Evolutionary conservation across 495 filamentous ascomycete genomes (phyloP).

Genomic region (Aspergillus hancockii): DNA sequence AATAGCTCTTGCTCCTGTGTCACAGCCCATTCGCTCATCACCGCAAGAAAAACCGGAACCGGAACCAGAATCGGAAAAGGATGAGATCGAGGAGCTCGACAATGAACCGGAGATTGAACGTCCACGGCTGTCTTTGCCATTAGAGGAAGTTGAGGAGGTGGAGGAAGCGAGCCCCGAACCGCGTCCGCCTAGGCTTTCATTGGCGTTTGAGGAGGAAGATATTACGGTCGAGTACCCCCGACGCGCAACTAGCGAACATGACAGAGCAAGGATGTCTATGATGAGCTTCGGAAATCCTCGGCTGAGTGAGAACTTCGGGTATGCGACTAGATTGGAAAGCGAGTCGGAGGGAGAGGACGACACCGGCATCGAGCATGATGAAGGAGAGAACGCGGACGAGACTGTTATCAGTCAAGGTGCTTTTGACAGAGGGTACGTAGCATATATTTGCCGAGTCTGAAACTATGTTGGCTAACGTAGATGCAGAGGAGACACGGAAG

Average conservation of each 20-base stretch:
- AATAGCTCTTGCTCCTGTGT: slow-evolving; percentile 58
- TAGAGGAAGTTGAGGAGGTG: slow-evolving; percentile 56
- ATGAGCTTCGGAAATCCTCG: slow-evolving; percentile 57
- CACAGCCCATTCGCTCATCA: slow-evolving; percentile 60
- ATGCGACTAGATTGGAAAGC: slow-evolving; percentile 48
- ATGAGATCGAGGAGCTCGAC: slow-evolving; percentile 59
- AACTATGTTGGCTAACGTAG: slow-evolving; percentile 28
- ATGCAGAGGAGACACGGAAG: slow-evolving; percentile 49
- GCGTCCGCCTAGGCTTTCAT: slow-evolving; percentile 60
- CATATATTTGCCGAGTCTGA: slow-evolving; percentile 13
- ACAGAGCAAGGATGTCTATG: slow-evolving; percentile 46
- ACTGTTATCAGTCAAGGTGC: slow-evolving; percentile 35
- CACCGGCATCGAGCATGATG: slow-evolving; percentile 42
- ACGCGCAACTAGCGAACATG: slow-evolving; percentile 57
- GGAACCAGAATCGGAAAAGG: slow-evolving; percentile 28
- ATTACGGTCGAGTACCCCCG: slow-evolving; percentile 71
- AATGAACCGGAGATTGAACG: slow-evolving; percentile 63
- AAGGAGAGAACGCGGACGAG: slow-evolving; percentile 33
- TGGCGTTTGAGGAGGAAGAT: slow-evolving; percentile 68
- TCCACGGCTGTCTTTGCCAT: slow-evolving; percentile 68
- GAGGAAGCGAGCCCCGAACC: slow-evolving; percentile 58
- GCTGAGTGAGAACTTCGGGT: slow-evolving; percentile 64
- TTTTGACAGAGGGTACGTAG: slow-evolving; percentile 46
- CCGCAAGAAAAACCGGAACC: slow-evolving; percentile 39
- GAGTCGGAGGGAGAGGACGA: slow-evolving; percentile 51